Conservation (phyloP, 306 rosid genomes). For the Fragaria nilgerrensis region DNA sequence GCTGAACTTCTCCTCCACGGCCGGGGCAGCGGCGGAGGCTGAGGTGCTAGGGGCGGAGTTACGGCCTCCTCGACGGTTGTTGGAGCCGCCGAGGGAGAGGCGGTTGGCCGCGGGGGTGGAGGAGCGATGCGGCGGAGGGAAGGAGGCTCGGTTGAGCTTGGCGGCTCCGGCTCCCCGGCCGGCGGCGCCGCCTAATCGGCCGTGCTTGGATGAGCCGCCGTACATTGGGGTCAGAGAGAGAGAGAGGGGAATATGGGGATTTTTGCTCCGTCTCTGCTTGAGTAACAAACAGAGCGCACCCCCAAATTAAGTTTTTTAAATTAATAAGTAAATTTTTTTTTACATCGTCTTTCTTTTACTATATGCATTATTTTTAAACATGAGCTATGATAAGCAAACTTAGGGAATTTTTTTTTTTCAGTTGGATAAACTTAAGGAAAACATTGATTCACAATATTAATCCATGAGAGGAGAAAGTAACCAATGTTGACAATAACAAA, state of each 20-base stretch:
- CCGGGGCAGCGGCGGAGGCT: constrained; percentile 30
- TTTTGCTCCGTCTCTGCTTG: neutral
- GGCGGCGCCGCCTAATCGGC: constrained; percentile 51
- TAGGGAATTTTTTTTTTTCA: too few relatives aligned
- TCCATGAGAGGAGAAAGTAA: too few relatives aligned
- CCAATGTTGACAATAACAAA: too few relatives aligned
- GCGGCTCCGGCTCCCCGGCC: constrained; percentile 51
- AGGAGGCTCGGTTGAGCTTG: constrained; percentile 53
- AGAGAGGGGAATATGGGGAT: constrained; percentile 13
- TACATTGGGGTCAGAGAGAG: constrained; percentile 45
- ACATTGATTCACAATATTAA: too few relatives aligned
- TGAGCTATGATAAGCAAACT: too few relatives aligned
- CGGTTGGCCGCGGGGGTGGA: constrained; percentile 42
- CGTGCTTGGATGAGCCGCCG: constrained; percentile 74
- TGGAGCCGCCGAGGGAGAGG: constrained; percentile 52
- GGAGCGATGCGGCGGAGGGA: constrained; percentile 54
- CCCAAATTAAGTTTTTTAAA: neutral
- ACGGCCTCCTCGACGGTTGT: constrained; percentile 34
- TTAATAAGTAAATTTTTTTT: too few relatives aligned
- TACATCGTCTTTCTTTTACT: too few relatives aligned
- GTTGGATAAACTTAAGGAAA: too few relatives aligned
- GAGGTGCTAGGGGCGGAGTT: constrained; percentile 30
- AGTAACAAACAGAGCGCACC: neutral
- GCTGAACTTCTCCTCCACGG: constrained; percentile 75
- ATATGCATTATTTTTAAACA: too few relatives aligned